Percentiles rank a stretch among this genome's conserved stretches.
Evolutionary conservation across 345 rosid genomes (phyloP).

Genomic region (Hibiscus trionum): DNA sequence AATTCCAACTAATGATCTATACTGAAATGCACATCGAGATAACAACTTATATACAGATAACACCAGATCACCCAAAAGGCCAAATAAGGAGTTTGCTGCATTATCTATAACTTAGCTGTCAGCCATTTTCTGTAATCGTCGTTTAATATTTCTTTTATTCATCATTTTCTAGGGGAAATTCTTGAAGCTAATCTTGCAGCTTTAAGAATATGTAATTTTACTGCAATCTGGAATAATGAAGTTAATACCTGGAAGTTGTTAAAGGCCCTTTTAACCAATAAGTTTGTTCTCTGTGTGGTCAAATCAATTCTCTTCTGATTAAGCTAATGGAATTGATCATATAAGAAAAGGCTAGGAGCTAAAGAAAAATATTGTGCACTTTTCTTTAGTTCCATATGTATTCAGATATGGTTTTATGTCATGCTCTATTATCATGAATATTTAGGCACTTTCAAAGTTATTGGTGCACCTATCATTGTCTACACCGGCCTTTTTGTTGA

Average conservation of each 20-base stretch:
- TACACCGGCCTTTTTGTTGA: not conserved
- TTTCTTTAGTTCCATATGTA: not conserved
- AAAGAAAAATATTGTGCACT: not conserved
- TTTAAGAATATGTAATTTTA: not conserved
- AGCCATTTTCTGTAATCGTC: not conserved
- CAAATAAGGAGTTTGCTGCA: not conserved
- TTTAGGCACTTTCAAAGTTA: not conserved
- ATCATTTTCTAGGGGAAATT: not conserved
- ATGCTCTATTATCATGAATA: not conserved
- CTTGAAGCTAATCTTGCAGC: not conserved
- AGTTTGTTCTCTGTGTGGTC: not conserved
- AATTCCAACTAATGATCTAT: too few relatives aligned
- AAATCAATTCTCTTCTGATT: not conserved
- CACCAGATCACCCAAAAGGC: too few relatives aligned
- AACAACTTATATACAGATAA: too few relatives aligned
- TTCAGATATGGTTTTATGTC: not conserved
- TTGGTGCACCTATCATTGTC: not conserved
- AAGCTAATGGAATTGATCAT: not conserved
- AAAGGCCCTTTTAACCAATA: too few relatives aligned
- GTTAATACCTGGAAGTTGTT: too few relatives aligned
- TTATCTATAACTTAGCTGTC: not conserved
- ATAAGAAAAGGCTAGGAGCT: not conserved
- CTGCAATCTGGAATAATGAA: too few relatives aligned
- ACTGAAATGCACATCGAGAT: too few relatives aligned
- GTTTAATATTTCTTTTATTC: not conserved